Evolutionary conservation across 75 land plant genomes (phyloP).

Genomic region (Pinus albicaulis): DNA sequence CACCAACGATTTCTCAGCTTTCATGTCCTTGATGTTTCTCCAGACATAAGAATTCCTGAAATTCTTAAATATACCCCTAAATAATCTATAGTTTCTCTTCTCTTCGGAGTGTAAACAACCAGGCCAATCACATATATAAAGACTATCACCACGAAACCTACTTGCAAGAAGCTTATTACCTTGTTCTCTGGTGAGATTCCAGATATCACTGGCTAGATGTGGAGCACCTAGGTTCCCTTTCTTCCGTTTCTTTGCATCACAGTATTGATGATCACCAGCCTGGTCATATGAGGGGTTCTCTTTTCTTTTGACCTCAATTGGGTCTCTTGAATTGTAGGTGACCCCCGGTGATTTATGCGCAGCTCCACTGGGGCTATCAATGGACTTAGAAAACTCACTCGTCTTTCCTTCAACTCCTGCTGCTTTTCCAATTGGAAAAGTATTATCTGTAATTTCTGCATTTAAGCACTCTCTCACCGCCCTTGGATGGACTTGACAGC

Average conservation of each 20-base stretch:
- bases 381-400: neutral
- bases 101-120: slow-evolving; percentile 82
- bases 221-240: slow-evolving; percentile 22
- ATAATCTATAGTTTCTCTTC: slow-evolving; percentile 81
- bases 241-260: slow-evolving; percentile 29
- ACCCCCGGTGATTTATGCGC: neutral
- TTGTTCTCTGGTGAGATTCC: slow-evolving; percentile 80
- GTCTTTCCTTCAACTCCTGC: neutral
- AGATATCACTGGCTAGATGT: slow-evolving; percentile 55
- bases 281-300: slow-evolving; percentile 1
- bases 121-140: slow-evolving; percentile 93
- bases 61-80: slow-evolving; percentile 81
- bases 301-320: neutral
- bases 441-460: neutral
- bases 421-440: neutral
- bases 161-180: slow-evolving; percentile 85
- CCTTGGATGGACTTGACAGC: neutral
- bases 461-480: neutral
- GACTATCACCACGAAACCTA: slow-evolving; percentile 70
- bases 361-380: neutral
- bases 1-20: slow-evolving; percentile 45
- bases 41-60: slow-evolving; percentile 79
- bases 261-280: slow-evolving; percentile 10
- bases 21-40: slow-evolving; percentile 75
- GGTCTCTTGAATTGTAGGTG: neutral